phyloP scores from a whole-genome alignment of 2,329 filamentous ascomycete genomes.

The Sordariomycetes sp. region DNA sequence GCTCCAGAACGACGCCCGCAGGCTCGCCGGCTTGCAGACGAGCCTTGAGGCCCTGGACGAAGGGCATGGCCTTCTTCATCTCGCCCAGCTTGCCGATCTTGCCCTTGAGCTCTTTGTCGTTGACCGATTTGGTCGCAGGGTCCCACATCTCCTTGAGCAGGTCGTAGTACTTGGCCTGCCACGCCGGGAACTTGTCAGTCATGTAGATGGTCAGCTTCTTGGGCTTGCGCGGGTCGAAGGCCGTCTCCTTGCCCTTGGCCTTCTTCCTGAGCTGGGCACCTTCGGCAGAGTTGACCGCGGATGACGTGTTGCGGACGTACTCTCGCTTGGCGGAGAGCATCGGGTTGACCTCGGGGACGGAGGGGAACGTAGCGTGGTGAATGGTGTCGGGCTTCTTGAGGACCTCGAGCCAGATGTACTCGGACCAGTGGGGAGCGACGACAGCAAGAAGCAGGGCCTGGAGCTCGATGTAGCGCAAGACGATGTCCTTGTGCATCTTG shows the following conservation, averaged over 20 bases:
- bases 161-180: constrained; percentile 88
- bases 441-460: constrained; percentile 76
- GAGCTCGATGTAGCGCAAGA: constrained; percentile 74
- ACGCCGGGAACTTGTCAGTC: constrained; percentile 70
- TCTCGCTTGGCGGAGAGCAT: constrained; percentile 68
- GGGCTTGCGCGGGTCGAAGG: constrained; percentile 82
- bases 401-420: constrained; percentile 90
- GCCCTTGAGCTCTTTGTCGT: constrained; percentile 74
- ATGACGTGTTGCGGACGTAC: constrained; percentile 69
- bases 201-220: constrained; percentile 87
- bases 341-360: constrained; percentile 55
- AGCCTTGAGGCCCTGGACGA: constrained; percentile 80
- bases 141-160: constrained; percentile 66
- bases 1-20: constrained; percentile 62
- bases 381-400: constrained; percentile 68
- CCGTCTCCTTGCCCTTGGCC: constrained; percentile 78
- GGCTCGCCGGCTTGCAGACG: constrained; percentile 65
- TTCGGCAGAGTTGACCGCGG: constrained; percentile 72
- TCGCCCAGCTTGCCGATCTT: constrained; percentile 75
- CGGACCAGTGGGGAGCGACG: constrained; percentile 87
- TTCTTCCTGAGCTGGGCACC: constrained; percentile 77
- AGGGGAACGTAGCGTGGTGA: constrained; percentile 62
- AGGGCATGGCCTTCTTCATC: constrained; percentile 98
- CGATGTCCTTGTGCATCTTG: constrained; percentile 77
- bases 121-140: constrained; percentile 46